These are phyloP conservation scores for Xylariaceae sp. DNA, from an alignment of 2,329 filamentous ascomycete species.

Conservation along the genomic window DNA sequence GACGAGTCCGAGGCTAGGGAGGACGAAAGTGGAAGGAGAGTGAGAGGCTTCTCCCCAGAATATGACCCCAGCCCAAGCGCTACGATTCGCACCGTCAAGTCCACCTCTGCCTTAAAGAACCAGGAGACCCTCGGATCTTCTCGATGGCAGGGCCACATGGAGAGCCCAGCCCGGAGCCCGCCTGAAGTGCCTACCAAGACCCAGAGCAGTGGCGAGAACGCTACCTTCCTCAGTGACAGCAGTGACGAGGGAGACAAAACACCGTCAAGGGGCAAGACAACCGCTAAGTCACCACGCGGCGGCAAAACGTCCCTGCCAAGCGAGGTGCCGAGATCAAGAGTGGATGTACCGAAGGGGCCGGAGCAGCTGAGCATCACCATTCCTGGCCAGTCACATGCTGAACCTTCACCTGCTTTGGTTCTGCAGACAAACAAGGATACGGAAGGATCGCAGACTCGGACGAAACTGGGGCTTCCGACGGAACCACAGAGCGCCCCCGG, in stretches of 20 bases:
- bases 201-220: constrained; percentile 25
- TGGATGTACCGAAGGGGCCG: too few relatives aligned
- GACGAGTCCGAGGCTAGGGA: constrained; percentile 17
- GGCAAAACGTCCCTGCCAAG: too few relatives aligned
- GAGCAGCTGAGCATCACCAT: too few relatives aligned
- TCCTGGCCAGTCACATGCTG: too few relatives aligned
- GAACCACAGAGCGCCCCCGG: constrained; percentile 28
- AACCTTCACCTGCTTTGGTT: constrained; percentile 11
- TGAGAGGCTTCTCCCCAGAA: constrained; percentile 64
- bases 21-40: constrained; percentile 27
- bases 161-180: constrained; percentile 17
- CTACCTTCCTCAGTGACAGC: constrained; percentile 43
- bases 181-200: constrained; percentile 17
- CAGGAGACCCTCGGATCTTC: constrained; percentile 13
- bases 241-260: constrained; percentile 36
- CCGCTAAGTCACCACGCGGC: too few relatives aligned
- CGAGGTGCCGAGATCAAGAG: too few relatives aligned
- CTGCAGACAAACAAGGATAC: constrained; percentile 12
- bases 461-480: constrained; percentile 26
- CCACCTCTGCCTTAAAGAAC: constrained; percentile 30
- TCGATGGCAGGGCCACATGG: constrained; percentile 16
- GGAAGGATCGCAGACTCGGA: constrained; percentile 11
- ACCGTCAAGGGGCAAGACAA: not conserved
- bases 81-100: constrained; percentile 58
- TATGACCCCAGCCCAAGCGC: constrained; percentile 67